phyloP scores from a whole-genome alignment of 768 basidiomycete genomes.

The Trametes punicea region DNA sequence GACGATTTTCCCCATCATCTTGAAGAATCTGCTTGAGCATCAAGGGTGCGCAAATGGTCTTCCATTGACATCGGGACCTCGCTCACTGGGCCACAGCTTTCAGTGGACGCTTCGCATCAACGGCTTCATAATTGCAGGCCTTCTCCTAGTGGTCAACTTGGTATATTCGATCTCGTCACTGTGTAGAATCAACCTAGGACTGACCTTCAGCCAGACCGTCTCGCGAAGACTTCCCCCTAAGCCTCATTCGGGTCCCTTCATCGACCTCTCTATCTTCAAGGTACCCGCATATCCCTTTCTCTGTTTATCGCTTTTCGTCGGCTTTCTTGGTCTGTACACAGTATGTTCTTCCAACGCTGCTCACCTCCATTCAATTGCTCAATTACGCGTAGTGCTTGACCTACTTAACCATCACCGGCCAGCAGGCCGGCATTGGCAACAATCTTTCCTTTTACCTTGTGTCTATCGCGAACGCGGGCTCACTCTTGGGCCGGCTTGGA shows the following conservation, averaged over 20 bases:
- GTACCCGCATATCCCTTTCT: constrained; percentile 53
- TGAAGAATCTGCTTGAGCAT: constrained; percentile 48
- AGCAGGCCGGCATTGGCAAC: constrained; percentile 41
- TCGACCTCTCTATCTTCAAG: constrained; percentile 56
- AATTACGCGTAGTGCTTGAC: constrained; percentile 46
- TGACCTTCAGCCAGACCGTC: neutral
- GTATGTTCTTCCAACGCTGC: constrained; percentile 24
- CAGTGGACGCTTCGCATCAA: constrained; percentile 14
- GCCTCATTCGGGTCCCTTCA: constrained; percentile 52
- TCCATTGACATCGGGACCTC: neutral
- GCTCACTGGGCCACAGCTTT: neutral
- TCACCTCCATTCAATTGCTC: neutral
- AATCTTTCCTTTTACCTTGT: constrained; percentile 61
- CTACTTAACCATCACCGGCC: constrained; percentile 59
- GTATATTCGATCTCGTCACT: neutral
- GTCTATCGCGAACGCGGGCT: constrained; percentile 63
- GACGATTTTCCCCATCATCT: constrained; percentile 59
- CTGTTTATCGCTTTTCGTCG: constrained; percentile 49
- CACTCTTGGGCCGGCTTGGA: constrained; percentile 55
- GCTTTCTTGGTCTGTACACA: constrained; percentile 69
- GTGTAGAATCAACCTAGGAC: neutral
- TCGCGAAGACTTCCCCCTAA: constrained; percentile 45
- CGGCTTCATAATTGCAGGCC: constrained; percentile 2
- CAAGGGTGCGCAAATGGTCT: constrained; percentile 46
- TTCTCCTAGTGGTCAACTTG: constrained; percentile 8